Conservation (phyloP, 805 yeast species). For the Sugiyamaella boreocaroliniensis region DNA sequence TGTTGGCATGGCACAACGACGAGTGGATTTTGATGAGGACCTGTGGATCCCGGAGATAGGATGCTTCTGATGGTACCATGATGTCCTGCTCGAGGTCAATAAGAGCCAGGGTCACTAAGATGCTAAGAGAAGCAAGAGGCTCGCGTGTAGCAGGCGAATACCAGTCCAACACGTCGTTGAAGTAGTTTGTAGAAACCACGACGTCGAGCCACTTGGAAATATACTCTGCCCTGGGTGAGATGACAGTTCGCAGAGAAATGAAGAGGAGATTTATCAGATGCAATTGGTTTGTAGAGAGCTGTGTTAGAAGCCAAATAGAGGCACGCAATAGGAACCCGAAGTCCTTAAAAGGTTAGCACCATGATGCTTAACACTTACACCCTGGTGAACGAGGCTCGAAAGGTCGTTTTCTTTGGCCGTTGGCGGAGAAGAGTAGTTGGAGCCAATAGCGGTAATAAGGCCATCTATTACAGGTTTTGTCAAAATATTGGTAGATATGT, state of each 20-base stretch:
- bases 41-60: constrained; percentile 17
- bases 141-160: neutral
- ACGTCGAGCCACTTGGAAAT: constrained; percentile 9
- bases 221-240: constrained; percentile 3
- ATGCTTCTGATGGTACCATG: neutral
- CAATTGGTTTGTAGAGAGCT: neutral
- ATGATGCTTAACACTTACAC: neutral
- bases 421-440: neutral
- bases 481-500: neutral
- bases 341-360: no score
- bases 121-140: constrained; percentile 6
- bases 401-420: neutral
- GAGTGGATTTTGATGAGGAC: constrained; percentile 19
- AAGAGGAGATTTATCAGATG: constrained; percentile 11
- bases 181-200: constrained; percentile 8
- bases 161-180: constrained; percentile 1
- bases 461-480: neutral
- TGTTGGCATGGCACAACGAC: neutral
- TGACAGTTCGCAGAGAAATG: constrained; percentile 6
- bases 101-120: constrained; percentile 20
- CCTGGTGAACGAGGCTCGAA: neutral
- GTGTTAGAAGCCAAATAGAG: no score
- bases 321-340: no score
- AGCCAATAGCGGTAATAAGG: neutral
- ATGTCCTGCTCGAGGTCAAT: constrained; percentile 26